Base-by-base conservation (phyloP, 768 basidiomycete genomes). In the Leccinum imitatum region DNA sequence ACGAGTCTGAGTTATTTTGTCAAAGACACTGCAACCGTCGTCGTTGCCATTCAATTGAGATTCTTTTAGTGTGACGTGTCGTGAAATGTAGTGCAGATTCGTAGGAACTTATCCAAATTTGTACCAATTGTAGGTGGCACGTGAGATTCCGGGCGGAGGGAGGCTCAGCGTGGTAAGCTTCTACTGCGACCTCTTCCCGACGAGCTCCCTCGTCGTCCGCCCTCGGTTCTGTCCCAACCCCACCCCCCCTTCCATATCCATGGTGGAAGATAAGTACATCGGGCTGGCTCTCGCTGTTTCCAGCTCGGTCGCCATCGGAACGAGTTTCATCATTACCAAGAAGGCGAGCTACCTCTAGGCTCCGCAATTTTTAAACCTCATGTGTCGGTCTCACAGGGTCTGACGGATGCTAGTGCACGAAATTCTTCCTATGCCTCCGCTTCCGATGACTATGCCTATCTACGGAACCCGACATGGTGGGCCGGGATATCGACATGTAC, bases 251-350 rank as follows among this genome's bases (percentile, higher is more conserved):
- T 52, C 65, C 48, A 56, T 35, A 58, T 59, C 51, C 39, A 89
- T 90, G 87, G 78, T 93, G 25, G 93, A 97, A 67, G 96, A 97
- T 78, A 97, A 95, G 78, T 96, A 94, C 73, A 93, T 98, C 53
- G 97, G 97, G 33, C 84, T 99, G 55, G 83, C 85, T 25, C 85
- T 99, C 57, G 95, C 97, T 56, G 76, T 98, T 53, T 86, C 87
- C 19, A 85, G 93, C 65, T 90, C 91, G 13, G 70, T 91, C 25
- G 87, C 90, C 59, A 98, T 98, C 65, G 96, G 97, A 53, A 91
- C 90, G 41, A 96, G 94, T 75, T 97, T 95, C 74, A 97, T 99
- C 71, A 96, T 99, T 72, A 99, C 96, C 17, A 99, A 99, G 85
- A 98, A 97, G 89, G 96, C 91, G 54, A 64, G 76, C 51, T 10